Conservation (phyloP, 202 grass and related monocot genomes). For the Bolboschoenoplectus hybrid region DNA sequence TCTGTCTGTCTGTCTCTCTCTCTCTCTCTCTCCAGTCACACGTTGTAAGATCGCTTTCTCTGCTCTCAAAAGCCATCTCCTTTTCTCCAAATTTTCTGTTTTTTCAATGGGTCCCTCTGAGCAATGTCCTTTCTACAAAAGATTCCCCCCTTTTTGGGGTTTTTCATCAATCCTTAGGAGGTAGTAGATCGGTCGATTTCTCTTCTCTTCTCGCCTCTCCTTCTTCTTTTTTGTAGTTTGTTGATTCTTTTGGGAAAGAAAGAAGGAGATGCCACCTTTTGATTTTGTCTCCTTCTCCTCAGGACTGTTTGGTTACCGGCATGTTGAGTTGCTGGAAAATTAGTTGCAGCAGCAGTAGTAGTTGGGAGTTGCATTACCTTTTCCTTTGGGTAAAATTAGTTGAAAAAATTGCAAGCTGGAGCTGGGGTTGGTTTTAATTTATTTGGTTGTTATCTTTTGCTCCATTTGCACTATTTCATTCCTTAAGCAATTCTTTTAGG, state of each 20-base stretch:
- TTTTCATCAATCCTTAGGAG: slow-evolving; percentile 22
- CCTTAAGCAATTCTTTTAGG: slow-evolving; percentile 20
- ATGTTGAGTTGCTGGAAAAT: slow-evolving; percentile 26
- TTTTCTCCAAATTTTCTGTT: slow-evolving; percentile 31
- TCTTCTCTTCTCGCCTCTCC: not conserved
- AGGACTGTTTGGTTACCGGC: slow-evolving; percentile 15
- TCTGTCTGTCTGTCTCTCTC: not conserved
- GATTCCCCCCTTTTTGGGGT: slow-evolving; percentile 34
- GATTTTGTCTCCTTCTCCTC: not conserved
- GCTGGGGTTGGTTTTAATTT: not conserved
- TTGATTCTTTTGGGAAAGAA: slow-evolving; percentile 1
- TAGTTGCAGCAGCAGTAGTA: slow-evolving; percentile 25
- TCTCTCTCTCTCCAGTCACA: not conserved
- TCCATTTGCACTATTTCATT: slow-evolving; percentile 30
- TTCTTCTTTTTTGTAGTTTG: not conserved
- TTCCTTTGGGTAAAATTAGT: not conserved
- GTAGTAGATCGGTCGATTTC: slow-evolving; percentile 33
- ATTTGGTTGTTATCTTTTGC: slow-evolving; percentile 20
- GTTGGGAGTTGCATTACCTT: slow-evolving; percentile 26
- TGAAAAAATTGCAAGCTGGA: slow-evolving; percentile 21
- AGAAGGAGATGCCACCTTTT: slow-evolving; percentile 27
- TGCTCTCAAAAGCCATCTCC: slow-evolving; percentile 46
- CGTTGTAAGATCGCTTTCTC: slow-evolving; percentile 34
- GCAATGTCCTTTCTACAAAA: slow-evolving; percentile 12
- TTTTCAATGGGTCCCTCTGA: slow-evolving; percentile 34